Evolutionary conservation across 345 rosid species (phyloP).

Genomic region (Chamaenerion angustifolium): DNA sequence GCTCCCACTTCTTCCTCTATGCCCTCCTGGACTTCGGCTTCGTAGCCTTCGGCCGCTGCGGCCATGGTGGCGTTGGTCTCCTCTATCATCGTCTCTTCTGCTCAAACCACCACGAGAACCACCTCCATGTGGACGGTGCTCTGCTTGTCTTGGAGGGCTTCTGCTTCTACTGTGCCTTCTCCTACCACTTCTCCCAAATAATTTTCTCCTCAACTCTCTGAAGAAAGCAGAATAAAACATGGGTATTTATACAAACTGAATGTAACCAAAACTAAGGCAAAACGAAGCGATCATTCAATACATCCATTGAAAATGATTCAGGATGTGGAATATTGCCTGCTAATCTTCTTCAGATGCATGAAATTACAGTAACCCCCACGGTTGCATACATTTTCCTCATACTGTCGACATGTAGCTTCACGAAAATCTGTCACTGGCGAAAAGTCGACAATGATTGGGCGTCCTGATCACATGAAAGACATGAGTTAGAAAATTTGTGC

Average conservation of each 20-base stretch:
- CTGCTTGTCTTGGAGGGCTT: constrained; percentile 28
- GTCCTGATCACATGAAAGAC: constrained; percentile 16
- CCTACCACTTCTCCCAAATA: constrained; percentile 26
- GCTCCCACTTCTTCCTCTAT: constrained; percentile 15
- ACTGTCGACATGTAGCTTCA: constrained; percentile 48
- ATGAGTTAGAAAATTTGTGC: too few species aligned
- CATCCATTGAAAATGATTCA: too few species aligned
- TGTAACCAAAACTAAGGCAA: too few species aligned
- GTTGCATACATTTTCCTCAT: constrained; percentile 48
- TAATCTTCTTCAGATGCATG: constrained; percentile 48
- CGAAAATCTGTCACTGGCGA: constrained; percentile 46
- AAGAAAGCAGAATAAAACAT: background rate
- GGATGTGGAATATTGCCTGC: constrained; percentile 17
- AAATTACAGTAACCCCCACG: constrained; percentile 54
- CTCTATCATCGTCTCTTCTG: constrained; percentile 32
- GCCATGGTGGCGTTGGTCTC: constrained; percentile 19
- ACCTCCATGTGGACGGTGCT: constrained; percentile 12
- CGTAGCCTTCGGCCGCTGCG: constrained; percentile 28
- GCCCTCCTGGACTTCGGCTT: constrained; percentile 29
- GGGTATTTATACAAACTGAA: background rate
- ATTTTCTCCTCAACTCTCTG: constrained; percentile 39
- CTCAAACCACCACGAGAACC: constrained; percentile 21
- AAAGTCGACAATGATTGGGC: constrained; percentile 38
- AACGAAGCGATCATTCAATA: too few species aligned
- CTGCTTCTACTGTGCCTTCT: constrained; percentile 31